Evolutionary conservation across 495 filamentous ascomycete species (phyloP).

Genomic region (Xylaria venustula): DNA sequence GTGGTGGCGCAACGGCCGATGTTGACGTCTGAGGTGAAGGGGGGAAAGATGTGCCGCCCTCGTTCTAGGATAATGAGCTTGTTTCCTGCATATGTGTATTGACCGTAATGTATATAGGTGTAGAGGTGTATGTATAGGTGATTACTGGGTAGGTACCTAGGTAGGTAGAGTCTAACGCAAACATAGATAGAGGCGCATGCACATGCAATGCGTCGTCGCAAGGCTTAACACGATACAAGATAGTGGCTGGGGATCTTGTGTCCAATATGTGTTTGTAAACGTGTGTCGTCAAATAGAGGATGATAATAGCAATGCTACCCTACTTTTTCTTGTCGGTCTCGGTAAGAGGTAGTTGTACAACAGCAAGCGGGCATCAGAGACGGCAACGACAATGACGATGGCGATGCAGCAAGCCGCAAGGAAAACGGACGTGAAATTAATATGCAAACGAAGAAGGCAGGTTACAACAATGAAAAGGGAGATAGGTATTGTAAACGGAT

Average conservation of each 20-base stretch:
- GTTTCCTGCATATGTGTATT: background rate
- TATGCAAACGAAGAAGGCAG: too few relatives aligned
- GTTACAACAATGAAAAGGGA: too few relatives aligned
- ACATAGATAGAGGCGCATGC: background rate
- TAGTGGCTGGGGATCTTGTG: background rate
- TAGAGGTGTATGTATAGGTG: too few relatives aligned
- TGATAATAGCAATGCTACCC: conserved; percentile 7
- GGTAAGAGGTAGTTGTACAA: too few relatives aligned
- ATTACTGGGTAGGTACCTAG: too few relatives aligned
- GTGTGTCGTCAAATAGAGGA: background rate
- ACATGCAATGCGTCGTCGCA: conserved; percentile 9
- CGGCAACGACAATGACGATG: too few relatives aligned
- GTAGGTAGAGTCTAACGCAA: too few relatives aligned
- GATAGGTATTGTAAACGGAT: too few relatives aligned
- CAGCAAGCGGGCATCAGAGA: background rate
- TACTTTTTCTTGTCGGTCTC: background rate
- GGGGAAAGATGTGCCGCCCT: background rate
- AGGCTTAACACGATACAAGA: background rate
- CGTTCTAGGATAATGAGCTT: conserved; percentile 1
- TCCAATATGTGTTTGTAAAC: background rate
- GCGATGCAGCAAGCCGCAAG: too few relatives aligned
- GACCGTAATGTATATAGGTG: background rate
- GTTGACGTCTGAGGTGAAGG: background rate
- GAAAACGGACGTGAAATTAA: too few relatives aligned
- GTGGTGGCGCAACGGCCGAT: conserved; percentile 3